These are phyloP conservation scores for Discostella stelligeroides DNA, from an alignment of 108 stramenopile genomes.

Conservation along the genomic window DNA sequence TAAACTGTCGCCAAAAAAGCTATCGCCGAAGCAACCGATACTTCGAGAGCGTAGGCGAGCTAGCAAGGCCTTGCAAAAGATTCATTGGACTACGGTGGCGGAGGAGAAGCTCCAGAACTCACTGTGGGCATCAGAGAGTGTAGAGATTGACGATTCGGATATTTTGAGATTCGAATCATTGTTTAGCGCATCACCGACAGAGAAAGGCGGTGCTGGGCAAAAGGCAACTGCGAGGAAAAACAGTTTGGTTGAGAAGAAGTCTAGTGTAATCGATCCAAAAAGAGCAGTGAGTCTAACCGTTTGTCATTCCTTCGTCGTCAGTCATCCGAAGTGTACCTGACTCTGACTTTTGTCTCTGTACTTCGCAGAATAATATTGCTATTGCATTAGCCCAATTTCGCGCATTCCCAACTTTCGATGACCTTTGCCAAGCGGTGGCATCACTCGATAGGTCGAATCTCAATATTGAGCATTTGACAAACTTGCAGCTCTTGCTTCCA, in stretches of 20 bases:
- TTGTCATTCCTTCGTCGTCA: neutral
- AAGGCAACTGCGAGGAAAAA: slow-evolving; percentile 12
- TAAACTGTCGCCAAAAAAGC: neutral
- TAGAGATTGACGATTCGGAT: slow-evolving; percentile 21
- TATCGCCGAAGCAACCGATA: neutral
- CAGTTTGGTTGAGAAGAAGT: neutral
- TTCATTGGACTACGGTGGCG: slow-evolving; percentile 46
- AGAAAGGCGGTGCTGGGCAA: neutral
- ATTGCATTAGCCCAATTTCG: slow-evolving; percentile 53
- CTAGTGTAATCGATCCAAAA: slow-evolving; percentile 44
- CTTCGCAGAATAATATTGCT: slow-evolving; percentile 32
- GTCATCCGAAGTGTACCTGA: neutral
- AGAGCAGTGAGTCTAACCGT: slow-evolving; percentile 16
- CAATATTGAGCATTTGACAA: slow-evolving; percentile 31
- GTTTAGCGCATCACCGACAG: slow-evolving; percentile 33
- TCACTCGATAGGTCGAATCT: slow-evolving; percentile 36
- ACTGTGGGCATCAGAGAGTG: slow-evolving; percentile 34
- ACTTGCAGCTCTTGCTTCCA: slow-evolving; percentile 41
- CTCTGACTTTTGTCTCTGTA: neutral
- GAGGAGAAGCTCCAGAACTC: slow-evolving; percentile 45
- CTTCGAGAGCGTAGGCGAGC: slow-evolving; percentile 20
- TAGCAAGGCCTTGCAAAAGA: slow-evolving; percentile 48
- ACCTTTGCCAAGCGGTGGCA: slow-evolving; percentile 37
- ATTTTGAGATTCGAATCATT: slow-evolving; percentile 39
- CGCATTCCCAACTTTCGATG: slow-evolving; percentile 29